These are phyloP conservation scores for Cladosporium sp. DNA, from an alignment of 2,329 filamentous ascomycete genomes.

Conservation along the genomic window DNA sequence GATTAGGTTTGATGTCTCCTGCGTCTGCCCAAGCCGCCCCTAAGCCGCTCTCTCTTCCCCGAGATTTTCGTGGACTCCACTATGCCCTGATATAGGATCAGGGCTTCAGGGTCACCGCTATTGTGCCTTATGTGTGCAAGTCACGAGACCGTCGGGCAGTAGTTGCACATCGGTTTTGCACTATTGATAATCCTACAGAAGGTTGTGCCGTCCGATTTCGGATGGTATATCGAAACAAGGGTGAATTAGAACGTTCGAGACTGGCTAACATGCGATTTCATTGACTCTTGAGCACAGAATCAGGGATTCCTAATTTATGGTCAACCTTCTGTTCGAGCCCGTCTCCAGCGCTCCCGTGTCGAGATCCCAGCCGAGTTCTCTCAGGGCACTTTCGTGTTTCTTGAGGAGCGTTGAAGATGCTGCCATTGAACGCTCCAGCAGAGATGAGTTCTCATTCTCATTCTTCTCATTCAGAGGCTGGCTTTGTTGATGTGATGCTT, in stretches of 20 bases:
- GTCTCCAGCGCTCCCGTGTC: conserved; percentile 67
- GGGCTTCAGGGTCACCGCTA: not conserved
- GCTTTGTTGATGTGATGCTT: conserved; percentile 20
- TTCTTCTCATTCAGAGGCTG: not conserved
- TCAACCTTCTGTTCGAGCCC: conserved; percentile 9
- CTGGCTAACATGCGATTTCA: not conserved
- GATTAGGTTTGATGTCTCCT: not conserved
- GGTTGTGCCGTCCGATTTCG: not conserved
- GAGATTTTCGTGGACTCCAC: not conserved
- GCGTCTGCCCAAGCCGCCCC: not conserved
- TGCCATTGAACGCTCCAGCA: conserved; percentile 44
- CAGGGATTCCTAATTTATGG: not conserved
- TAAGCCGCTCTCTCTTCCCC: not conserved
- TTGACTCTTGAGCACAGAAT: not conserved
- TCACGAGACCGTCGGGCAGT: not conserved
- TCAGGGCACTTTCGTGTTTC: conserved; percentile 44
- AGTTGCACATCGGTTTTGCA: not conserved
- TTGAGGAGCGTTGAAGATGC: conserved; percentile 47
- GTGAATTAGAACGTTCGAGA: not conserved
- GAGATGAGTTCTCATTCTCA: conserved; percentile 37
- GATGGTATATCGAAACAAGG: not conserved
- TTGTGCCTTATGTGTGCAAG: not conserved
- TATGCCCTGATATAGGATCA: not conserved
- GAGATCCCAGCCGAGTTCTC: conserved; percentile 64
- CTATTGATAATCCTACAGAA: not conserved